A percentile compares a stretch with the other conserved stretches of the same genome.
Evolutionary conservation across 192 early-diverging fungal genomes (phyloP).

Genomic region (Glomus cerebriforme): DNA sequence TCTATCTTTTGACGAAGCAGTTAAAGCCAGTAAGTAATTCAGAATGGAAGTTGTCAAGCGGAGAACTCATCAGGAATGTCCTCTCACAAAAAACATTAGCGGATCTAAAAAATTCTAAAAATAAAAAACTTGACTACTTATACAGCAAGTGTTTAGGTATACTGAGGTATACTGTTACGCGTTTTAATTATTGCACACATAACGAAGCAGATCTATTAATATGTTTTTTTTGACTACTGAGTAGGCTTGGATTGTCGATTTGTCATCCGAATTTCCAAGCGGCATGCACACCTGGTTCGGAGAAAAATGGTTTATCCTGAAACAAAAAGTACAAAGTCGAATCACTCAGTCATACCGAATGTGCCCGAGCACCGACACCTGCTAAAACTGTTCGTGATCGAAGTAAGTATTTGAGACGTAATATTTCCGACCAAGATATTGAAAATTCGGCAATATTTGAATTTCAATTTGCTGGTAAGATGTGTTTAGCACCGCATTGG

Average conservation of each 20-base stretch:
- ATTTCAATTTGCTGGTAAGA: no score
- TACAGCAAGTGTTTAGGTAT: conserved; percentile 17
- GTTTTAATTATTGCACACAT: not conserved
- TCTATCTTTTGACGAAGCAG: conserved; percentile 1
- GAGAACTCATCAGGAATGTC: conserved; percentile 18
- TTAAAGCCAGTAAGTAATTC: not conserved
- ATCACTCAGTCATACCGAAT: conserved; percentile 14
- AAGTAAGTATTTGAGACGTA: no score
- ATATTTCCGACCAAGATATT: no score
- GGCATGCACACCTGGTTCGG: conserved; percentile 27
- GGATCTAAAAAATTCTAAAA: conserved; percentile 2
- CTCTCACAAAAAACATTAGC: not conserved
- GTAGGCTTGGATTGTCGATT: conserved; percentile 31
- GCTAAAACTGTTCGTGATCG: not conserved
- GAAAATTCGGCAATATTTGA: no score
- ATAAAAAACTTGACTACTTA: not conserved
- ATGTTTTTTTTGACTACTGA: no score
- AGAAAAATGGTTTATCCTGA: conserved; percentile 15
- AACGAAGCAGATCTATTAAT: conserved; percentile 11
- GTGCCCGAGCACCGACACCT: conserved; percentile 14
- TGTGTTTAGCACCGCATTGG: no score
- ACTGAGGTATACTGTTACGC: no score
- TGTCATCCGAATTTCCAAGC: conserved; percentile 27
- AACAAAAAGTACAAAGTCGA: not conserved
- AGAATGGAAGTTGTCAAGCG: conserved; percentile 19